These are phyloP conservation scores for Xylariaceae sp. DNA, from an alignment of 2,329 filamentous ascomycete species.

Conservation along the genomic window DNA sequence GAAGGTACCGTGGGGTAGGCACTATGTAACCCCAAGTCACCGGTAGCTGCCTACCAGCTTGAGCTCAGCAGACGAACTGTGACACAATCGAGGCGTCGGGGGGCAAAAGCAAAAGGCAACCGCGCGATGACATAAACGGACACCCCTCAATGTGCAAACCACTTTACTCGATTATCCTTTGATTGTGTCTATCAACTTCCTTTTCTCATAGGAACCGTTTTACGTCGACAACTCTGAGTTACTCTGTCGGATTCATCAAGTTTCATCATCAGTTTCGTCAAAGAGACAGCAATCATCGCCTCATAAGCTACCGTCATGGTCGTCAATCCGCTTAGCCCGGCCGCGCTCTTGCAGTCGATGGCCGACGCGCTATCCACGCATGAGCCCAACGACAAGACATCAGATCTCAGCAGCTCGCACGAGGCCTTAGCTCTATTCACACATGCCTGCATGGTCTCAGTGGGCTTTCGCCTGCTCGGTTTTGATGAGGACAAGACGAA, in stretches of 20 bases:
- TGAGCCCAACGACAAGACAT: constrained; percentile 47
- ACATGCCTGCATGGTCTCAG: constrained; percentile 75
- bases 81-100: neutral
- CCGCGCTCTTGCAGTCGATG: constrained; percentile 51
- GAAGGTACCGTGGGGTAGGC: neutral
- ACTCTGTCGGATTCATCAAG: too few species aligned
- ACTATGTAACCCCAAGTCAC: neutral
- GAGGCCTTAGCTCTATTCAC: constrained; percentile 80
- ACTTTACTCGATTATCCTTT: too few species aligned
- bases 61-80: neutral
- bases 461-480: constrained; percentile 75
- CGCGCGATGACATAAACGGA: constrained; percentile 25
- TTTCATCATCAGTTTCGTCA: too few species aligned
- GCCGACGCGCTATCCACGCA: constrained; percentile 55
- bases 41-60: neutral
- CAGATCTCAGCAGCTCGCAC: constrained; percentile 63
- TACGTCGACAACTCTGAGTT: too few species aligned
- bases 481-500: constrained; percentile 77
- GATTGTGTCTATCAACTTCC: neutral
- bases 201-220: neutral
- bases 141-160: neutral
- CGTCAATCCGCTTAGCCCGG: constrained; percentile 38
- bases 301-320: constrained; percentile 14
- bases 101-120: constrained; percentile 21
- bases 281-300: neutral